Conservation (phyloP, 1,284 basidiomycete genomes). For the Fistulinella cinereoalba region DNA sequence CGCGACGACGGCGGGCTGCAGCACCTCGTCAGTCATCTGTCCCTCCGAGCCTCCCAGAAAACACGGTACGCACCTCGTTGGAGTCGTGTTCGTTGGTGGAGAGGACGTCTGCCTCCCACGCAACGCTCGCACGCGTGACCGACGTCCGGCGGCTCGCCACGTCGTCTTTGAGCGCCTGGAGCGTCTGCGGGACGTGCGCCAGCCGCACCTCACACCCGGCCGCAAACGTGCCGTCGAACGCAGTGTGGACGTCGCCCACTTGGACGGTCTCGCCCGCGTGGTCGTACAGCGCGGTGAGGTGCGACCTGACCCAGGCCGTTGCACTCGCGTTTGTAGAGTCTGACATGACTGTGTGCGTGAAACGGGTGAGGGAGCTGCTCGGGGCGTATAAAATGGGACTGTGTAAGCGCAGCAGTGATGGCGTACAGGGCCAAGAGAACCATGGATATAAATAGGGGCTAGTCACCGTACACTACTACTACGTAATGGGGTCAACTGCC, state of each 20-base stretch:
- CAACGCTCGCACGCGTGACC: conserved; percentile 23
- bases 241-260: conserved; percentile 9
- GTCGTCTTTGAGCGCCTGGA: conserved; percentile 33
- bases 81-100: conserved; percentile 26
- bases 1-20: conserved; percentile 39
- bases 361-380: not conserved
- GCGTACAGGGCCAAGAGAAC: conserved; percentile 1
- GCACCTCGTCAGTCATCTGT: not conserved
- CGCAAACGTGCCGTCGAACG: conserved; percentile 35
- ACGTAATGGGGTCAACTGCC: no score
- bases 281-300: conserved; percentile 30
- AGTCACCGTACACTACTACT: no score
- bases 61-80: conserved; percentile 17
- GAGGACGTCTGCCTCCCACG: conserved; percentile 36
- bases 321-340: not conserved
- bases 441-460: not conserved
- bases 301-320: conserved; percentile 27
- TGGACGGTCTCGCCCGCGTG: no score
- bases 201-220: conserved; percentile 32
- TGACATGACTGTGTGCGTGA: conserved; percentile 2
- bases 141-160: conserved; percentile 16
- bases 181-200: conserved; percentile 31
- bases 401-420: conserved; percentile 2
- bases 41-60: no score
- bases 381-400: not conserved